phyloP scores from a whole-genome alignment of 805 yeast genomes.

The Cyberlindnera amylophila region DNA sequence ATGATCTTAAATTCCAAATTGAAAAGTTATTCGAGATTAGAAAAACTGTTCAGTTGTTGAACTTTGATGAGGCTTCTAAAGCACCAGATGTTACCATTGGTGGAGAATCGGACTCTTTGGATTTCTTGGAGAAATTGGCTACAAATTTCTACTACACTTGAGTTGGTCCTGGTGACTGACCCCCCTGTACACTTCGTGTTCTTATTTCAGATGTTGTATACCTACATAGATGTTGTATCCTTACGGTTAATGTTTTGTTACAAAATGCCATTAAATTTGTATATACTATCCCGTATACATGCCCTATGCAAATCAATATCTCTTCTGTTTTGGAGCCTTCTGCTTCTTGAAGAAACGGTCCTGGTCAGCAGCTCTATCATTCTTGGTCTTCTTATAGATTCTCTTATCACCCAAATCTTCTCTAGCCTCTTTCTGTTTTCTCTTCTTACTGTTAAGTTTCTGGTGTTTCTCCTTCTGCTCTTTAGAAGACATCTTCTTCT shows the following conservation, averaged over 20 bases:
- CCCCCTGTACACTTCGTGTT: too few relatives aligned
- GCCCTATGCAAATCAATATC: background rate
- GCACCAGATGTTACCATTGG: conserved; percentile 3
- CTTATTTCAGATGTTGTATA: too few relatives aligned
- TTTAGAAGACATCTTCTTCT: conserved; percentile 36
- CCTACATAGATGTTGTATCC: too few relatives aligned
- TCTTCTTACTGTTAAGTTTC: conserved; percentile 59
- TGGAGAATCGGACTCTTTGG: conserved; percentile 8
- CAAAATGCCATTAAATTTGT: too few relatives aligned
- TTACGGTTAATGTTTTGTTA: too few relatives aligned
- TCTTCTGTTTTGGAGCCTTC: conserved; percentile 17
- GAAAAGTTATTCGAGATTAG: conserved; percentile 42
- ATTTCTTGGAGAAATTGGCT: conserved; percentile 18
- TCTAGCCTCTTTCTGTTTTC: conserved; percentile 65
- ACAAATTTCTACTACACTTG: conserved; percentile 23
- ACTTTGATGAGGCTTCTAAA: conserved; percentile 10
- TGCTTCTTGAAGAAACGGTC: conserved; percentile 31
- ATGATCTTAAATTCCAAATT: conserved; percentile 42
- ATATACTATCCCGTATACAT: too few relatives aligned
- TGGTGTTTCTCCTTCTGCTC: conserved; percentile 31
- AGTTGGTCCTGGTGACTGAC: background rate
- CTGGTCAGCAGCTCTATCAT: conserved; percentile 57
- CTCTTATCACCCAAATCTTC: conserved; percentile 45
- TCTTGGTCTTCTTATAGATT: conserved; percentile 75
- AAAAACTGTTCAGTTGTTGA: conserved; percentile 45